Base-by-base conservation (phyloP, 768 basidiomycete species). In the Xanthoconium purpureum region DNA sequence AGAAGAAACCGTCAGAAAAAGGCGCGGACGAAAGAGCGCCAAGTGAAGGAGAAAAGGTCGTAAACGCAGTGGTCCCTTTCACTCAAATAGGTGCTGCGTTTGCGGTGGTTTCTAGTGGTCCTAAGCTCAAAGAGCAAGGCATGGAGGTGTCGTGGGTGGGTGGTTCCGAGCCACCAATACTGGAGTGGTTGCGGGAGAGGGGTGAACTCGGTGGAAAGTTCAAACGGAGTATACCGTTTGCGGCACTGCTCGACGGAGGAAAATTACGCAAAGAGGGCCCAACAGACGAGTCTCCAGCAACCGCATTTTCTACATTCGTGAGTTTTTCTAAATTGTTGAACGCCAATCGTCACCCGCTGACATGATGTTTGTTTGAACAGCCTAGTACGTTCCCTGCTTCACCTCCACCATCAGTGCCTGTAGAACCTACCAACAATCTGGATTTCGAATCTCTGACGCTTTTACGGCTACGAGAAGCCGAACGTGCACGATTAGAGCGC, bases 381-480 rank as follows among this genome's bases (percentile, higher is more conserved):
- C 54, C 71, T 12, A 54, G 56, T 51, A 65, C 50, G 39, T 59
- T 56, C 28, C 64, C 56, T 59, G 11, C 53, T 29, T 32, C 63
- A 18, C 42, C 63, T 20, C 52, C 56, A n/a, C 44, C 66, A n/a
- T 42, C 66, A 30, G 57, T 66, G 20, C 57, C 66, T 17, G 40
- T 63, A n/a, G 68, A 65, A 20, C 33, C 71, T n/a, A 47, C 67
- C 20, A 64, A 75, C 12, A 80, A 80, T 2, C 61, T 92, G 47
- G 88, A 92, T 66, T 94, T 87, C 54, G 91, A 93, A 71, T 83
- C 86, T 3, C 65, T 92, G 56, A 93, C 89, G 1, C 76, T 94
- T 36, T 80, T 93, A 78, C 82, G 91, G 6, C 75, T 94, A 67
- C 78, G 91, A 36, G 88, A 93, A 65, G 89, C 91, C 0, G 91